Evolutionary conservation across 2,329 filamentous ascomycete species (phyloP), one percentile per base, ranked within the genome.

Genomic region (Arthrobotrys musiformis): DNA sequence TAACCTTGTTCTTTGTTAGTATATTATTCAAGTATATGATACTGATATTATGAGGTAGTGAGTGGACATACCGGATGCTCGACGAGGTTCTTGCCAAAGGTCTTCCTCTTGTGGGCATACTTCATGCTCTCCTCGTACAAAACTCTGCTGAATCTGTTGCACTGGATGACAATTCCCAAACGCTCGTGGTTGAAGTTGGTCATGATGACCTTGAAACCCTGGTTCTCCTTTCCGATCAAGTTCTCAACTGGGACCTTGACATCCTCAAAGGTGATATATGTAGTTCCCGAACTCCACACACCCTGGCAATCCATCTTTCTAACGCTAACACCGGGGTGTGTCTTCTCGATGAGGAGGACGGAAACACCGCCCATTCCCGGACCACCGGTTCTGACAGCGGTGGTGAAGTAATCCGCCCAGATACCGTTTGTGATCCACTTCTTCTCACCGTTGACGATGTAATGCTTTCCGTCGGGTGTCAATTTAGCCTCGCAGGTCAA

Each of bases 231-330:
- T 85, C 95, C 95, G 77, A 99, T 90, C 81, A 99, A 85, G 86
- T 99, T 98, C 88, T 97, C 94, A n/a, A 98, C 95, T 0, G 95
- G 95, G 0, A 99, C 95, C 87, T 98, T 98, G 85, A 98, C 95
- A 83, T 99, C 95, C 85, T 99, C 95, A 81, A 98, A 98, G 48
- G 94, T 97, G 83, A 99, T 91, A 85, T 98, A 99, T 33, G 95
- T 97, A 15, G 95, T 98, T 66, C 95, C 95, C 80, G 90, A 93
- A 79, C 91, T 93, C 92, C 94, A 97, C 33, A 98, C 94, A 84
- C 95, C 95, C 85, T 97, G 94, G 87, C 94, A 98, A 86, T 98
- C 94, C 95, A 99, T 99, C 83, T 92, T 91, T 70, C 95, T 89
- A 28, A 95, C 99, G 82, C 90, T 93, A 67, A 99, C 94, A 80